Percentiles rank a stretch among this genome's conserved stretches.
phyloP scores from a whole-genome alignment of 2,329 filamentous ascomycete species.

The Emergomyces pasteurianus region DNA sequence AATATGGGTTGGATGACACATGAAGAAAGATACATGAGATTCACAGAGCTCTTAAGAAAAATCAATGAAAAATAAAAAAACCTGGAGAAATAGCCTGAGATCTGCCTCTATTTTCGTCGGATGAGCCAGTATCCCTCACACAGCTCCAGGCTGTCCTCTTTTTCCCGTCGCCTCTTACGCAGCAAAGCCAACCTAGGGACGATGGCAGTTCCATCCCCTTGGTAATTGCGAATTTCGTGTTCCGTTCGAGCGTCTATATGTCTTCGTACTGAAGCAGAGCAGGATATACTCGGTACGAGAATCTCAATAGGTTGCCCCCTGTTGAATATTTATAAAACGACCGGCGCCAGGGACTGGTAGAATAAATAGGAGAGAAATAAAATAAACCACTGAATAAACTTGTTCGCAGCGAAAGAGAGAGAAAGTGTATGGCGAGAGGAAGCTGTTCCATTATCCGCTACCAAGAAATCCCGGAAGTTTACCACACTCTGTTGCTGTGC shows the following conservation, averaged over 20 bases:
- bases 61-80: neutral
- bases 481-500: neutral
- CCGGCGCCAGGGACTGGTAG: neutral
- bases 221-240: neutral
- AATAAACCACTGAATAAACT: neutral
- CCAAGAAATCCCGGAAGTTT: neutral
- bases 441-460: neutral
- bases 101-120: neutral
- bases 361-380: neutral
- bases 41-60: neutral
- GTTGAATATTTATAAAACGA: conserved; percentile 1
- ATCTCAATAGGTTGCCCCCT: neutral
- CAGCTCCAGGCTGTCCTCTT: neutral
- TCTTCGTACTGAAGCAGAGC: neutral
- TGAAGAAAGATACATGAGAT: neutral
- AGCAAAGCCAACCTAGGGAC: too few relatives aligned
- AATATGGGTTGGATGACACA: neutral
- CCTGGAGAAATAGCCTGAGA: neutral
- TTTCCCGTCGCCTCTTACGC: neutral
- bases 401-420: neutral
- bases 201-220: neutral
- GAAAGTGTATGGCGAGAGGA: neutral
- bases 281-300: neutral
- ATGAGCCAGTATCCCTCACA: neutral
- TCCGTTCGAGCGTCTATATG: neutral